Percentiles rank a stretch among this genome's conserved stretches.
Conservation (phyloP, 495 filamentous ascomycete species). For the Mycothermus thermophilus region DNA sequence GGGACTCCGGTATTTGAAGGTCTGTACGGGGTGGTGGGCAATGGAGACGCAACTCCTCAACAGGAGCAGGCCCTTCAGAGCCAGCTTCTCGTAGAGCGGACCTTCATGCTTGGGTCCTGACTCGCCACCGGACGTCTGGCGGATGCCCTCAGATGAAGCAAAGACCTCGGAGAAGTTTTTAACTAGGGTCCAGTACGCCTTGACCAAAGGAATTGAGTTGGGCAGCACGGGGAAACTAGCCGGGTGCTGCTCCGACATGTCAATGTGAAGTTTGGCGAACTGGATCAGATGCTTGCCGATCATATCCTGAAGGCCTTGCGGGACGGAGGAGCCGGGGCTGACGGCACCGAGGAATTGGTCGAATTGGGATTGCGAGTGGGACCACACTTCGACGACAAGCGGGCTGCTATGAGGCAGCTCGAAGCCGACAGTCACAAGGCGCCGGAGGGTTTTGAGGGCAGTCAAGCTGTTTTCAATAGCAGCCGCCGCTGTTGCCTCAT, state of each 20-base stretch:
- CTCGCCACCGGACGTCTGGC: constrained; percentile 30
- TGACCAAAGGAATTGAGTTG: constrained; percentile 57
- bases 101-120: constrained; percentile 40
- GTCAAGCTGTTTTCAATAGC: constrained; percentile 61
- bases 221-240: constrained; percentile 70
- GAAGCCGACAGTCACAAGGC: constrained; percentile 69
- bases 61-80: constrained; percentile 66
- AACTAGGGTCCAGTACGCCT: constrained; percentile 71
- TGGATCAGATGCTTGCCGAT: constrained; percentile 80
- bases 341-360: constrained; percentile 47
- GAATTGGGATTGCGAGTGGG: constrained; percentile 53
- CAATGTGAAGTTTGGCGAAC: constrained; percentile 78
- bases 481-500: constrained; percentile 44
- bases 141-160: constrained; percentile 35
- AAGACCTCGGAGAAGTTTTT: constrained; percentile 60
- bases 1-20: constrained; percentile 63
- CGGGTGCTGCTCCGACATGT: constrained; percentile 63
- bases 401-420: constrained; percentile 65
- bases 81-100: constrained; percentile 56
- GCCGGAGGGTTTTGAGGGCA: constrained; percentile 63
- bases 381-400: constrained; percentile 67
- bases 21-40: constrained; percentile 63
- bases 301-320: constrained; percentile 31
- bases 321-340: constrained; percentile 33
- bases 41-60: constrained; percentile 74